These are phyloP conservation scores for Mortierella alpina DNA, from an alignment of 192 early-diverging fungal species.

Conservation along the genomic window DNA sequence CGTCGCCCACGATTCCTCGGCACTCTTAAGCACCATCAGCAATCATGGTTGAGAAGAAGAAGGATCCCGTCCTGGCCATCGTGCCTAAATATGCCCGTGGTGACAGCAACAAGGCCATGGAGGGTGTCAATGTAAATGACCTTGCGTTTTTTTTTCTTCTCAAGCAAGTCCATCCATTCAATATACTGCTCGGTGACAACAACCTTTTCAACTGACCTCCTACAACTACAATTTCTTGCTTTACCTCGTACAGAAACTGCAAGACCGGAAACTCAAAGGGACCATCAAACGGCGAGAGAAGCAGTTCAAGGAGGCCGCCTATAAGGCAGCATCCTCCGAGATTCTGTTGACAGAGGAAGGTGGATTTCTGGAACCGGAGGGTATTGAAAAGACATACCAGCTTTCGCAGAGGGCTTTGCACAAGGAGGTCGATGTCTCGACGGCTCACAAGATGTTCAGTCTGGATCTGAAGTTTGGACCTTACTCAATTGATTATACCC, in stretches of 20 bases:
- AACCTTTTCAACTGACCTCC: not conserved
- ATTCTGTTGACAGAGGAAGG: constrained; percentile 79
- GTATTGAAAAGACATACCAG: constrained; percentile 90
- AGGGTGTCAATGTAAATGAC: constrained; percentile 37
- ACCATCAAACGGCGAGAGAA: constrained; percentile 71
- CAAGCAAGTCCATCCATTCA: not conserved
- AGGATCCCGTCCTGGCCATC: constrained; percentile 54
- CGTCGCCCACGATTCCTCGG: not conserved
- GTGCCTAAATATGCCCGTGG: constrained; percentile 56
- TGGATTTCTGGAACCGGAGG: constrained; percentile 90
- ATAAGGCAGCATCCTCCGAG: constrained; percentile 81
- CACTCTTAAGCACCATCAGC: not conserved
- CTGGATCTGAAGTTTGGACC: constrained; percentile 78
- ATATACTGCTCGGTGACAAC: not conserved
- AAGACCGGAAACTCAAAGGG: constrained; percentile 79
- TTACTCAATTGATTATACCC: constrained; percentile 90
- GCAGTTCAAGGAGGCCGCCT: constrained; percentile 71
- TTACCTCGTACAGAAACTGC: constrained; percentile 55
- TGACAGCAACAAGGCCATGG: constrained; percentile 23
- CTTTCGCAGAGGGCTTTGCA: constrained; percentile 76
- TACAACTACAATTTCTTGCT: not conserved
- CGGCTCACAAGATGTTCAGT: constrained; percentile 68
- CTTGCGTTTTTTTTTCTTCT: constrained; percentile 3
- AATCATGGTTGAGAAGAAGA: constrained; percentile 37
- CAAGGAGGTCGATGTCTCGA: constrained; percentile 79